A percentile compares a stretch with the other conserved stretches of the same genome.
Conservation (phyloP, 2,329 filamentous ascomycete genomes). For the Trichoderma asperellum region DNA sequence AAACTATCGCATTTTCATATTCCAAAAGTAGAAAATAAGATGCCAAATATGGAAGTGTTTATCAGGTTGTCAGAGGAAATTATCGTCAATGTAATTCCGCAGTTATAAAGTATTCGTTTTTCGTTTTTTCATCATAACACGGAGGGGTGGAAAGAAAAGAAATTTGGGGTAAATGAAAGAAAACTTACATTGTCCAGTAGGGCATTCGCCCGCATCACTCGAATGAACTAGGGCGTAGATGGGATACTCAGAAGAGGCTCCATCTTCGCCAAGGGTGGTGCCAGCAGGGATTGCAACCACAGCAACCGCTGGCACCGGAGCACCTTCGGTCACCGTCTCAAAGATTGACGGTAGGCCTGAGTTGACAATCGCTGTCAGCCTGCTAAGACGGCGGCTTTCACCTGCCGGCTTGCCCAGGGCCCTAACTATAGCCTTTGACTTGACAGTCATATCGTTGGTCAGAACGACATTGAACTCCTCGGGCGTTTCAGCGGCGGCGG, state of each 20-base stretch:
- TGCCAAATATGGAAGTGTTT: constrained; percentile 41
- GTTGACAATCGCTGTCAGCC: constrained; percentile 70
- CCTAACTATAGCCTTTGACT: constrained; percentile 57
- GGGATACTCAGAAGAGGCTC: constrained; percentile 48
- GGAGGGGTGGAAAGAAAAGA: constrained; percentile 34
- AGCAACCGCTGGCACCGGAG: constrained; percentile 73
- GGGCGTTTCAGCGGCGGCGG: constrained; percentile 31
- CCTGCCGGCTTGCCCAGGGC: constrained; percentile 41
- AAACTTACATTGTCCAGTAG: constrained; percentile 83
- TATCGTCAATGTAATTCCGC: constrained; percentile 91
- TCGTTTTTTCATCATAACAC: constrained; percentile 79
- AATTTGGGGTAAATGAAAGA: constrained; percentile 25
- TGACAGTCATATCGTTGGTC: constrained; percentile 61
- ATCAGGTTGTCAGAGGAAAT: constrained; percentile 90
- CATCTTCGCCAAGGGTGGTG: constrained; percentile 45
- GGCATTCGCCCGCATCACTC: constrained; percentile 91
- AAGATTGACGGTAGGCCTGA: constrained; percentile 70
- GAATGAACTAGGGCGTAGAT: constrained; percentile 74
- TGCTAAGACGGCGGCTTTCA: constrained; percentile 51
- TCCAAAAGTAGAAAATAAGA: constrained; percentile 6
- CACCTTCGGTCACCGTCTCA: constrained; percentile 70
- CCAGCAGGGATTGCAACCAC: constrained; percentile 68
- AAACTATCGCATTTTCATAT: not conserved
- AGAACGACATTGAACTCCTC: constrained; percentile 53
- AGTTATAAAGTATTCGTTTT: constrained; percentile 99